phyloP scores from a whole-genome alignment of 1,284 basidiomycete genomes.

The Ceratobasidium sp. region DNA sequence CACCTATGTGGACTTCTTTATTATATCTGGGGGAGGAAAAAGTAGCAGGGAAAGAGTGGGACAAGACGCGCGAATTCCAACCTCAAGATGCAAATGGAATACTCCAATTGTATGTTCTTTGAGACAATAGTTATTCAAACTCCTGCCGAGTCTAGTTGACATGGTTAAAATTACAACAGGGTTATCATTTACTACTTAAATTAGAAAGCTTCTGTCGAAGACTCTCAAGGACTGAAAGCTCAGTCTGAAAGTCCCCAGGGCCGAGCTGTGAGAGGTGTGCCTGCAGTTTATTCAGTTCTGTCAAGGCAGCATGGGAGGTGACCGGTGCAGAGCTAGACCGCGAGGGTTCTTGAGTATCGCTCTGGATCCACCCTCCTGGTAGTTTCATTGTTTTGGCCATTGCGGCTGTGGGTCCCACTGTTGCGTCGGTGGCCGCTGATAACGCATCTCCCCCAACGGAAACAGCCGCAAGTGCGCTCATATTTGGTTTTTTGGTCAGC shows the following conservation, averaged over 20 bases:
- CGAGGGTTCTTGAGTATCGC: not conserved
- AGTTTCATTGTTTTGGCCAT: not conserved
- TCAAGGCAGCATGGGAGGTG: slow-evolving; percentile 4
- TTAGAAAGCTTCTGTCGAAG: slow-evolving; percentile 8
- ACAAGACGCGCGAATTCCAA: too few relatives aligned
- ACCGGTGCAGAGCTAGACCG: not conserved
- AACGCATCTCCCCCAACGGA: not conserved
- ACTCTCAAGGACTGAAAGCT: not conserved
- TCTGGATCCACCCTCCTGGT: not conserved
- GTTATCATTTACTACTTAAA: not conserved
- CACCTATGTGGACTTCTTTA: too few relatives aligned
- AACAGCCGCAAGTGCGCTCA: not conserved
- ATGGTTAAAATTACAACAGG: too few relatives aligned
- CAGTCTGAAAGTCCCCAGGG: not conserved
- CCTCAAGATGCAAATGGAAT: too few relatives aligned
- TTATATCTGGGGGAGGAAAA: too few relatives aligned
- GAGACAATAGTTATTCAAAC: too few relatives aligned
- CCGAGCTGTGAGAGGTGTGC: not conserved
- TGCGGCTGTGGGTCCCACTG: not conserved
- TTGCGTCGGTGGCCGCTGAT: not conserved
- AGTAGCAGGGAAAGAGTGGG: too few relatives aligned
- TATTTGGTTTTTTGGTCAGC: not conserved
- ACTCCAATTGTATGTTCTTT: too few relatives aligned
- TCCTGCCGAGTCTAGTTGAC: too few relatives aligned
- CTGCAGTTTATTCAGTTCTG: not conserved